Conservation (phyloP, 2,329 filamentous ascomycete species). For the Huntiella omanensis region DNA sequence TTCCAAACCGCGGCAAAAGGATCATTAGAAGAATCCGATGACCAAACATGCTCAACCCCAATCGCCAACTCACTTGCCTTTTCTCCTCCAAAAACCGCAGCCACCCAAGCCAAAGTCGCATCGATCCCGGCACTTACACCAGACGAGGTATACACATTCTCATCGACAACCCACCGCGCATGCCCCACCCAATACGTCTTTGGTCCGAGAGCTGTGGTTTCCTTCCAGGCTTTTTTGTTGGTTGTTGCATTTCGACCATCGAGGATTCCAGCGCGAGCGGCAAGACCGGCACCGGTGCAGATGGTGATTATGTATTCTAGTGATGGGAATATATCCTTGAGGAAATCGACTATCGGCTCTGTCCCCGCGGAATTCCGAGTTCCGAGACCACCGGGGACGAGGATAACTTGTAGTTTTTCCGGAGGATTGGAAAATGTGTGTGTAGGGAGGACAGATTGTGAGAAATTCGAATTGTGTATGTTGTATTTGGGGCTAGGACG, state of each 20-base stretch:
- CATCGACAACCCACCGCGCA: slow-evolving; percentile 47
- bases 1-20: slow-evolving; percentile 2
- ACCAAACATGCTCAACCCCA: slow-evolving; percentile 2
- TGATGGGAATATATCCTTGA: slow-evolving; percentile 25
- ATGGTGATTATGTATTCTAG: slow-evolving; percentile 42
- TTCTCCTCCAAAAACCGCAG: not conserved
- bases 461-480: slow-evolving; percentile 20
- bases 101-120: not conserved
- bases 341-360: slow-evolving; percentile 20
- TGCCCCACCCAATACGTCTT: slow-evolving; percentile 39
- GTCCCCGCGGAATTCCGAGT: slow-evolving; percentile 18
- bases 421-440: slow-evolving; percentile 34
- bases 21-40: not conserved
- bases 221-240: slow-evolving; percentile 40
- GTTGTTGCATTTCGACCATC: slow-evolving; percentile 43
- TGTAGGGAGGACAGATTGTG: slow-evolving; percentile 21
- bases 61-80: not conserved
- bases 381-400: slow-evolving; percentile 47
- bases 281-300: slow-evolving; percentile 44
- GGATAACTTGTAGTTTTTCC: slow-evolving; percentile 37
- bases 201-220: slow-evolving; percentile 27
- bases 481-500: slow-evolving; percentile 16
- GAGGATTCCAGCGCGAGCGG: slow-evolving; percentile 39
- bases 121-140: slow-evolving; percentile 24
- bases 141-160: slow-evolving; percentile 46